Evolutionary conservation across 1,284 basidiomycete species (phyloP), one percentile per base, ranked within the genome.

Genomic region (Somion occarium): DNA sequence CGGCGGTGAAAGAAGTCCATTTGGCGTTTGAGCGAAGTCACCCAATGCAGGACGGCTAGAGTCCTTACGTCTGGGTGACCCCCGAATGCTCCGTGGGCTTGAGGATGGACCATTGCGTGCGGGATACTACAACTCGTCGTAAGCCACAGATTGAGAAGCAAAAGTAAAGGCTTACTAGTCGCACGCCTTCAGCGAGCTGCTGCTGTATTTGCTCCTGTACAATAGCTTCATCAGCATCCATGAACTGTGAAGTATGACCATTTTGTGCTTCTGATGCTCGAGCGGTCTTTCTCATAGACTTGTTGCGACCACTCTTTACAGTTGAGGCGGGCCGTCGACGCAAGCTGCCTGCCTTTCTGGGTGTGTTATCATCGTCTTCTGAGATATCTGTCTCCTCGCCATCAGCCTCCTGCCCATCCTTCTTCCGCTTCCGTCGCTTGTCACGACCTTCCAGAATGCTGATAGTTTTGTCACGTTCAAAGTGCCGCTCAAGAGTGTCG

Each of bases 151-250:
- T n/a, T n/a, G n/a, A n/a, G 49, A 48, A 50, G 58, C 41, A 45
- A 22, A 62, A 74, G 25, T 25, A 15, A 13, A 20, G 22, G 2
- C 44, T 3, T 9, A 46, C 44, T 26, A 48, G 20, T 22, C 46
- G 46, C 11, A 39, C 46, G 22, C 91, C 89, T 48, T 83, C 83
- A 30, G 80, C 86, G 41, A 95, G 68, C 54, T 89, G 86, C 56
- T 88, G 82, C 61, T 93, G 88, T 46, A 94, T 87, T 64, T 93
- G 90, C 58, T 87, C 84, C 57, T 88, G 80, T 3, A 89, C 91
- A 54, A 85, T 76, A n/a, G 85, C 88, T 53, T 94, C 93, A 56
- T 93, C 89, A 3, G 92, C 93, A 64, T 94, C 92, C 81, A 91
- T 85, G 62, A 95, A 95, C 61, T 94, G 93, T 4, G 90, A 93